phyloP scores from a whole-genome alignment of 768 basidiomycete species.

The Trametopsis cervina region DNA sequence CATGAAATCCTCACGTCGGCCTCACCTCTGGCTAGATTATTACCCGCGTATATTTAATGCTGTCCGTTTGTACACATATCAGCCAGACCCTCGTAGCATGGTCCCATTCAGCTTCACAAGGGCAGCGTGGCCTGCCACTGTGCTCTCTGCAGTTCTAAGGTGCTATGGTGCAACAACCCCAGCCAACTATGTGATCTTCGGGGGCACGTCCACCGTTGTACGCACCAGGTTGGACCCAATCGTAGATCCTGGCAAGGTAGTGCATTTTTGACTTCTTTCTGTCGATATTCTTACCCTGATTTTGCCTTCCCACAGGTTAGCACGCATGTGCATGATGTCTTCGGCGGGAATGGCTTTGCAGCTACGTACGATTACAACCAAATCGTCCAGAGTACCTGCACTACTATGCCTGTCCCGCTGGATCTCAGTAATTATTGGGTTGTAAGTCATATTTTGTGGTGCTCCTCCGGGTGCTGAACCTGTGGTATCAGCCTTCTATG shows the following conservation, averaged over 20 bases:
- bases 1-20: too few species aligned
- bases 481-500: slow-evolving; percentile 6
- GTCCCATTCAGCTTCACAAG: too few species aligned
- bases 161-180: too few species aligned
- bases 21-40: too few species aligned
- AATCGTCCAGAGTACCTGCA: slow-evolving; percentile 7
- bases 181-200: slow-evolving; percentile 12
- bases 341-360: slow-evolving; percentile 14
- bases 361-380: slow-evolving; percentile 9
- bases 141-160: too few species aligned
- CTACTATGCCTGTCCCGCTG: slow-evolving; percentile 7
- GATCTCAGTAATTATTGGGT: slow-evolving; percentile 17
- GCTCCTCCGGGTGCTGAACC: not conserved
- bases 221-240: slow-evolving; percentile 13
- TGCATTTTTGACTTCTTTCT: too few species aligned
- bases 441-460: slow-evolving; percentile 4
- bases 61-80: too few species aligned
- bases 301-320: slow-evolving; percentile 6
- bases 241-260: slow-evolving; percentile 11
- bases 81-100: too few species aligned
- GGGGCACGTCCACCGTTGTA: slow-evolving; percentile 11
- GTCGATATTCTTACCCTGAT: not conserved
- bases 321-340: slow-evolving; percentile 10
- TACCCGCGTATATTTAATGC: too few species aligned
- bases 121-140: too few species aligned